Evolutionary conservation across 1,284 basidiomycete genomes (phyloP).

Genomic region (Taiwanofungus camphoratus): DNA sequence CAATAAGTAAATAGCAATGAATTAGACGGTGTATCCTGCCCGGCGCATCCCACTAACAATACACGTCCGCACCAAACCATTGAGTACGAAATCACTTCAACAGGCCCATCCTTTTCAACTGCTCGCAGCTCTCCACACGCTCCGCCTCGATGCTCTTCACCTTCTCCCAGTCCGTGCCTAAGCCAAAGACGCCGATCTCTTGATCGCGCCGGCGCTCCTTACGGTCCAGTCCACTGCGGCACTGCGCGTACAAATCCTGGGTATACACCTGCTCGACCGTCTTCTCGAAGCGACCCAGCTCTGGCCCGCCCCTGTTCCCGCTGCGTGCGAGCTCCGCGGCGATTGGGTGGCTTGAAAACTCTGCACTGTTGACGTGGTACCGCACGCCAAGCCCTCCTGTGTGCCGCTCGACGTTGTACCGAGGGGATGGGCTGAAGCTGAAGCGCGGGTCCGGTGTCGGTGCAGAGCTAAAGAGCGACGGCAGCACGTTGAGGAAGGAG

Average conservation of each 20-base stretch:
- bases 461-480: slow-evolving; percentile 64
- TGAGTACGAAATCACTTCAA: slow-evolving; percentile 25
- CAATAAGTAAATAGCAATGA: slow-evolving; percentile 7
- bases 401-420: slow-evolving; percentile 59
- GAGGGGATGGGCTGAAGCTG: slow-evolving; percentile 58
- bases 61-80: slow-evolving; percentile 1
- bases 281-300: slow-evolving; percentile 53
- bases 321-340: slow-evolving; percentile 61
- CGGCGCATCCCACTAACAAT: slow-evolving; percentile 3
- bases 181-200: slow-evolving; percentile 81
- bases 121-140: slow-evolving; percentile 69
- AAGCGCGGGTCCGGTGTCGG: slow-evolving; percentile 78
- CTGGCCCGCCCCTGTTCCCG: slow-evolving; percentile 35
- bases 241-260: slow-evolving; percentile 62
- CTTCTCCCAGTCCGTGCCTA: slow-evolving; percentile 87
- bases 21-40: slow-evolving; percentile 11
- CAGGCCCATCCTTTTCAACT: slow-evolving; percentile 55
- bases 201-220: slow-evolving; percentile 66
- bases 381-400: slow-evolving; percentile 67
- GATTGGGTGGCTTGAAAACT: slow-evolving; percentile 80
- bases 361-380: slow-evolving; percentile 82
- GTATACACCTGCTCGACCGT: slow-evolving; percentile 70
- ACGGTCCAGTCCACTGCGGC: slow-evolving; percentile 58
- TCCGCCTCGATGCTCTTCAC: slow-evolving; percentile 63
- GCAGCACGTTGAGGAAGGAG: slow-evolving; percentile 82